A percentile compares a stretch with the other conserved stretches of the same genome.
Evolutionary conservation across 129 eudicot species (phyloP).

Genomic region (Cynara cardunculus): DNA sequence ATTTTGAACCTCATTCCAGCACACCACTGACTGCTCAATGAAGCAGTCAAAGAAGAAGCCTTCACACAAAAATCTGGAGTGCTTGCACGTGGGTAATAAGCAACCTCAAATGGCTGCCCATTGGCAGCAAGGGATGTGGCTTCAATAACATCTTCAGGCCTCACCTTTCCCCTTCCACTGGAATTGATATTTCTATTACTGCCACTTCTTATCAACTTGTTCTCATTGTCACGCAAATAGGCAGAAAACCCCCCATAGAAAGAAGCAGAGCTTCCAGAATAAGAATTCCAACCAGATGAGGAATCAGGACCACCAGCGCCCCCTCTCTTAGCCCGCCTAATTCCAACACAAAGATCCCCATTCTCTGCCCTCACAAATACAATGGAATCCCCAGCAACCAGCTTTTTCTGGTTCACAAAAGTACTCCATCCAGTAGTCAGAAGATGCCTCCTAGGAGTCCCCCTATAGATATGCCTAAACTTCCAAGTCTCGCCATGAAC

Average conservation of each 20-base stretch:
- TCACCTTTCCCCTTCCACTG: conserved; percentile 54
- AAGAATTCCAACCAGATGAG: conserved; percentile 59
- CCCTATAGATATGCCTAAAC: conserved; percentile 78
- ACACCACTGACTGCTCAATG: conserved; percentile 73
- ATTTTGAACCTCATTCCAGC: conserved; percentile 90
- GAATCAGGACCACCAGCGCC: conserved; percentile 43
- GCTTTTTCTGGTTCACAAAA: conserved; percentile 72
- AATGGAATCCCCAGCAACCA: conserved; percentile 80
- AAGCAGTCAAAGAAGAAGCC: conserved; percentile 61
- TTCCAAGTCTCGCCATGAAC: conserved; percentile 80
- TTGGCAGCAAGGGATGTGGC: conserved; percentile 68
- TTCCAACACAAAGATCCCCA: conserved; percentile 73
- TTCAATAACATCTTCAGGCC: conserved; percentile 63
- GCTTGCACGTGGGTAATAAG: conserved; percentile 74
- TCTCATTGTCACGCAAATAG: conserved; percentile 59
- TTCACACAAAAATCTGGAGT: conserved; percentile 84
- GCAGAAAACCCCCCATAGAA: conserved; percentile 49
- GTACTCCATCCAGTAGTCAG: conserved; percentile 86
- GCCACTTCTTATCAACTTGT: conserved; percentile 40
- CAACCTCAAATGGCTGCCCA: conserved; percentile 80
- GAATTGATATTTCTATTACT: conserved; percentile 22
- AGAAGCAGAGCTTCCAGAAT: conserved; percentile 39
- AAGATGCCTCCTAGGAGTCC: conserved; percentile 80
- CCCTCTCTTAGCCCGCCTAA: conserved; percentile 72
- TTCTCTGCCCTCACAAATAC: conserved; percentile 73